These are phyloP conservation scores for Phytopythium delawarense DNA, from an alignment of 352 stramenopile species.

Conservation along the genomic window DNA sequence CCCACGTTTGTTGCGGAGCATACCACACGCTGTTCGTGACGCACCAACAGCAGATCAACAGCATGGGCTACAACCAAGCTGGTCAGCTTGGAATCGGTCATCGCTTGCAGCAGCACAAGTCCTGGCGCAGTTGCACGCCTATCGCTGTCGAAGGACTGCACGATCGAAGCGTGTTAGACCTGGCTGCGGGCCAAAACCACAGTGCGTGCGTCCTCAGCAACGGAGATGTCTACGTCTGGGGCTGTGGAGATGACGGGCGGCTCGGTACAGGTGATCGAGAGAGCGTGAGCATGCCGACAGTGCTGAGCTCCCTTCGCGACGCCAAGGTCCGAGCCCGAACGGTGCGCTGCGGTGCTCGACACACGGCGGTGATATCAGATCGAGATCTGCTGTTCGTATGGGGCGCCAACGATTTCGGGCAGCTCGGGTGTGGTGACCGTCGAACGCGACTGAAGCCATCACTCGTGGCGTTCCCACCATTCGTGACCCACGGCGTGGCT, in stretches of 20 bases:
- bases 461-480: conserved; percentile 33
- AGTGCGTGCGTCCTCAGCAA: conserved; percentile 70
- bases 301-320: conserved; percentile 35
- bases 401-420: conserved; percentile 78
- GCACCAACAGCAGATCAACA: conserved; percentile 69
- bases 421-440: conserved; percentile 63
- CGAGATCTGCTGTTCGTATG: conserved; percentile 67
- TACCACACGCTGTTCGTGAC: conserved; percentile 73
- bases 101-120: conserved; percentile 47
- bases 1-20: conserved; percentile 57
- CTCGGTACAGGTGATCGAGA: conserved; percentile 44
- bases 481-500: conserved; percentile 42
- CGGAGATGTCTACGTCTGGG: conserved; percentile 72
- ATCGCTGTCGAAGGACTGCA: conserved; percentile 40
- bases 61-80: conserved; percentile 79
- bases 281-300: conserved; percentile 27
- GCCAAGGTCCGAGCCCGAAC: conserved; percentile 32
- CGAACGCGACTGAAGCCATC: conserved; percentile 32
- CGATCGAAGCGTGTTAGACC: conserved; percentile 59
- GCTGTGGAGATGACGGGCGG: conserved; percentile 61
- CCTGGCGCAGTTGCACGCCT: conserved; percentile 67
- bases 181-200: conserved; percentile 71
- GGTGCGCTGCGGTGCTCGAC: conserved; percentile 60
- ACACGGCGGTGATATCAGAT: conserved; percentile 68
- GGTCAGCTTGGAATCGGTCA: conserved; percentile 69